These are phyloP conservation scores for Benincasa hispida DNA, from an alignment of 306 rosid species.

Conservation along the genomic window DNA sequence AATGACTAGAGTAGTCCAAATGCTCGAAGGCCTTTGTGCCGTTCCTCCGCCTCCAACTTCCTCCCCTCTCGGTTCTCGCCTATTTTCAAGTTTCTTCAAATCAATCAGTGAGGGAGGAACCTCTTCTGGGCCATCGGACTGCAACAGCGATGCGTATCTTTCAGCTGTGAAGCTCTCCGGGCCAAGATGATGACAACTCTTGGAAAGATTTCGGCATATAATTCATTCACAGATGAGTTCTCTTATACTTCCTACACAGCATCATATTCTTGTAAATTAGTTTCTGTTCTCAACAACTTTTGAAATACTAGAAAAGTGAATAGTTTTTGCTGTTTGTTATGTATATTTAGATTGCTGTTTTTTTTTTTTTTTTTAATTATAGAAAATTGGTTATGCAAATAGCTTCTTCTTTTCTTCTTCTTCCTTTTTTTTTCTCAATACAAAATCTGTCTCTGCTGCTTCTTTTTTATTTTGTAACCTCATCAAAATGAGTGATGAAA, in stretches of 20 bases:
- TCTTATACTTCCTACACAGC: background rate
- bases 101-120: slow-evolving; percentile 46
- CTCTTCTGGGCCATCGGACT: slow-evolving; percentile 69
- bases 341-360: background rate
- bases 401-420: background rate
- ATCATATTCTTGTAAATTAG: background rate
- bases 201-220: background rate
- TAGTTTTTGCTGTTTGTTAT: background rate
- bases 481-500: background rate
- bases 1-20: slow-evolving; percentile 82
- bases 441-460: background rate
- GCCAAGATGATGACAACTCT: slow-evolving; percentile 34
- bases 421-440: no score
- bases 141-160: slow-evolving; percentile 49
- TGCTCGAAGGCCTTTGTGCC: slow-evolving; percentile 63
- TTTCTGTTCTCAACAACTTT: background rate
- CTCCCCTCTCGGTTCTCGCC: slow-evolving; percentile 44
- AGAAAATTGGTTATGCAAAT: background rate
- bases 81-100: slow-evolving; percentile 30
- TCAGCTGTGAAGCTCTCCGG: slow-evolving; percentile 78
- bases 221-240: slow-evolving; percentile 8
- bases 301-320: background rate
- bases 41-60: slow-evolving; percentile 55
- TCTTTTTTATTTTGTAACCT: background rate
- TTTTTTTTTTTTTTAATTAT: background rate